Conservation (phyloP, 768 basidiomycete species). For the Lactifluus rugatus region DNA sequence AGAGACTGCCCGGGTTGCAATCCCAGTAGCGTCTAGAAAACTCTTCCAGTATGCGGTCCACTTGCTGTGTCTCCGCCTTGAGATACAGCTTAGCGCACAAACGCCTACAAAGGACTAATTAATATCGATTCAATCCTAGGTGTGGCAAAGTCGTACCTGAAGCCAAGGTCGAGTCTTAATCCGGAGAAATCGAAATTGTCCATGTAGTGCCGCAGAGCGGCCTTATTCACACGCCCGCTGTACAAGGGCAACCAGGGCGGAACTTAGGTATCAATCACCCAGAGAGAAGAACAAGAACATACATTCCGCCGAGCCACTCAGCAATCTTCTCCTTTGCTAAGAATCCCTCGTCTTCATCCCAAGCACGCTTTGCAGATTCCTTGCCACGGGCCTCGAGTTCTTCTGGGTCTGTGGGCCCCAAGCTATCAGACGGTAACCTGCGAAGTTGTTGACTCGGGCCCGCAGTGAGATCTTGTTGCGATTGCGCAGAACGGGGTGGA, state of each 20-base stretch:
- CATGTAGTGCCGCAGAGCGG: constrained; percentile 72
- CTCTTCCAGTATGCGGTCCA: constrained; percentile 89
- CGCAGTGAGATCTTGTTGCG: constrained; percentile 48
- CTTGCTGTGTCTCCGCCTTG: constrained; percentile 95
- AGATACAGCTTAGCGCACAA: constrained; percentile 88
- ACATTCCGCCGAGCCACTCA: constrained; percentile 92
- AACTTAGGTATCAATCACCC: background rate
- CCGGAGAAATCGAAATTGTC: constrained; percentile 81
- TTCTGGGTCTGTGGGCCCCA: constrained; percentile 34
- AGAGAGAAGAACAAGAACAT: constrained; percentile 35
- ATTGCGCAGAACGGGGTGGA: constrained; percentile 26
- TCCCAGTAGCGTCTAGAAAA: constrained; percentile 89
- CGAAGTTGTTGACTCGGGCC: constrained; percentile 39
- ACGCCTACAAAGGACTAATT: constrained; percentile 38
- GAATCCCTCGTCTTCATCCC: constrained; percentile 80
- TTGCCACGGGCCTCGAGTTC: constrained; percentile 58
- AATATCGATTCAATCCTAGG: background rate
- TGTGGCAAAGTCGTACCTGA: constrained; percentile 47
- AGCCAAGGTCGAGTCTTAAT: constrained; percentile 78
- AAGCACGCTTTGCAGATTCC: constrained; percentile 68
- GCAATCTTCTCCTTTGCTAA: constrained; percentile 86
- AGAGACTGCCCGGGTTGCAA: constrained; percentile 74
- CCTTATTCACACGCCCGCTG: constrained; percentile 69
- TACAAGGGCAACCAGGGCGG: constrained; percentile 6
- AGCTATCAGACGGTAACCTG: constrained; percentile 30